Percentiles rank a stretch among this genome's conserved stretches.
These are phyloP conservation scores for Raddia guianensis DNA, from an alignment of 176 grass and related monocot species.

Conservation along the genomic window DNA sequence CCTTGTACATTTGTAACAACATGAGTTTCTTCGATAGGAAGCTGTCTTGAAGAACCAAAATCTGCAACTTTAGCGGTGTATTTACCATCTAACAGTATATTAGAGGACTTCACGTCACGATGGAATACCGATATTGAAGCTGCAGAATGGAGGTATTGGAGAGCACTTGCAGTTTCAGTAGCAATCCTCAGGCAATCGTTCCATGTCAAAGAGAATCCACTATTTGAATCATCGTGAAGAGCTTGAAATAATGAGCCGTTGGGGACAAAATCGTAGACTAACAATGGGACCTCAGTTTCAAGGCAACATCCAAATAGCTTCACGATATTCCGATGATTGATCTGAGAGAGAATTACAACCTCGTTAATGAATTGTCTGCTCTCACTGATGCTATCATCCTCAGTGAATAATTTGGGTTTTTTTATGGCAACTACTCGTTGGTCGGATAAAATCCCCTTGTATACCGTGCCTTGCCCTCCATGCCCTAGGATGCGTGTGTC, in stretches of 20 bases:
- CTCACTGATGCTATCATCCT: background rate
- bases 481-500: background rate
- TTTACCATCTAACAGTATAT: background rate
- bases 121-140: background rate
- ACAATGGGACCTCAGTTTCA: background rate
- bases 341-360: background rate
- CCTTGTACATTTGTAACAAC: background rate
- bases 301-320: conserved; percentile 2
- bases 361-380: background rate
- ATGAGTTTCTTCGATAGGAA: background rate
- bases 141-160: background rate
- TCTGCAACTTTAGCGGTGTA: background rate
- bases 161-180: background rate
- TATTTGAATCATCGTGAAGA: background rate
- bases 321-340: background rate
- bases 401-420: background rate
- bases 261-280: background rate
- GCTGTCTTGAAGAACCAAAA: background rate
- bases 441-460: background rate
- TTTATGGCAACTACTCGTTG: background rate
- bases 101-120: background rate
- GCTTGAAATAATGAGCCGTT: background rate
- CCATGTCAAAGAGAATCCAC: background rate
- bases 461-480: background rate
- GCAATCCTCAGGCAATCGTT: background rate